Conservation (phyloP, 2,329 filamentous ascomycete species). For the Verticillium albo-atrum region DNA sequence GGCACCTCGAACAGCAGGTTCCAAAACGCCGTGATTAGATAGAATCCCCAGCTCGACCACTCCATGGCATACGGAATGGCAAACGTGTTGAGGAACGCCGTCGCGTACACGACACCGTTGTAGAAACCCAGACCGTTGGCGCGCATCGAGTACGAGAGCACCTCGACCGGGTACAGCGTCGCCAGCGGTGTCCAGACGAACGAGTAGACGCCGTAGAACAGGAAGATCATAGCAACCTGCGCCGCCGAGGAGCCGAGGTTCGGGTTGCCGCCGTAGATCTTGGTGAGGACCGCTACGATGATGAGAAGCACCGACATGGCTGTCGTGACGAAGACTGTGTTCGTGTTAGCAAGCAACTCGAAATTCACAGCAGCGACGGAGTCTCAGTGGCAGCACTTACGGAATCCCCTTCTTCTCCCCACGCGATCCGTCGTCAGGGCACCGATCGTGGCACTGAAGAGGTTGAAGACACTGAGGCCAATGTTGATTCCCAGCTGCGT, state of each 20-base stretch:
- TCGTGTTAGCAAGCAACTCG: background rate
- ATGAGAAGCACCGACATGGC: slow-evolving; percentile 11
- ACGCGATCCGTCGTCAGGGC: slow-evolving; percentile 41
- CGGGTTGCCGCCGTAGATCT: slow-evolving; percentile 16
- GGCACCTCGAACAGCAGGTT: background rate
- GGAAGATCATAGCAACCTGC: slow-evolving; percentile 11
- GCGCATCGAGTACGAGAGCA: slow-evolving; percentile 12
- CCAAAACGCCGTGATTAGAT: background rate
- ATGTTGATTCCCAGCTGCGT: slow-evolving; percentile 30
- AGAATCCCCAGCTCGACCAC: background rate
- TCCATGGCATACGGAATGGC: background rate
- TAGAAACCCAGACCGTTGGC: slow-evolving; percentile 10
- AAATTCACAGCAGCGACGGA: too few species aligned
- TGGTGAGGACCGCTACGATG: slow-evolving; percentile 28
- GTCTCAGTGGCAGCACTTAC: background rate
- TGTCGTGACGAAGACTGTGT: background rate
- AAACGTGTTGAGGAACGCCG: background rate
- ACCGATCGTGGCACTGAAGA: slow-evolving; percentile 31
- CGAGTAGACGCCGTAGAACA: slow-evolving; percentile 22
- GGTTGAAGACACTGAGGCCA: slow-evolving; percentile 33
- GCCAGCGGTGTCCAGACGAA: slow-evolving; percentile 44
- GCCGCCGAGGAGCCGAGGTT: slow-evolving; percentile 6
- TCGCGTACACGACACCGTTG: background rate
- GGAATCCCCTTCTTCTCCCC: slow-evolving; percentile 19
- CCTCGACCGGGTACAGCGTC: slow-evolving; percentile 22